Conservation (phyloP, 2,329 filamentous ascomycete species). For the Elsinoe necatrix region DNA sequence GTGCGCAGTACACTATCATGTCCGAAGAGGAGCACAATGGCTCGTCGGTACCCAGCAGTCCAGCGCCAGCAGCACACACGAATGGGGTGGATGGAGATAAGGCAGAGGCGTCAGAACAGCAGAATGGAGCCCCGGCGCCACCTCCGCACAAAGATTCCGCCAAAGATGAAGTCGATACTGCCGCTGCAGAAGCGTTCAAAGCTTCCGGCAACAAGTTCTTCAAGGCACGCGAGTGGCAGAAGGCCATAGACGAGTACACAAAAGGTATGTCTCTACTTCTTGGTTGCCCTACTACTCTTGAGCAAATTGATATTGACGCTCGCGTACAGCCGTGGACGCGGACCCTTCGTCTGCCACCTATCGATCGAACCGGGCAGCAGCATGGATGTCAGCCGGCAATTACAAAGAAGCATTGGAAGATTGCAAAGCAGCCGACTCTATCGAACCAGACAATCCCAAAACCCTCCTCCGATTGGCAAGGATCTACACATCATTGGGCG, state of each 20-base stretch:
- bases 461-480: constrained; percentile 80
- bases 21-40: constrained; percentile 63
- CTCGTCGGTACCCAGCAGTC: constrained; percentile 47
- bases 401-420: constrained; percentile 78
- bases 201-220: constrained; percentile 91
- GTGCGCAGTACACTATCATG: constrained; percentile 60
- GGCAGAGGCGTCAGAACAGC: constrained; percentile 33
- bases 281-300: no score
- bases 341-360: constrained; percentile 82
- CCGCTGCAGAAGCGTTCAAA: constrained; percentile 89
- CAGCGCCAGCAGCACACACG: constrained; percentile 36
- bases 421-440: constrained; percentile 68
- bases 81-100: constrained; percentile 41
- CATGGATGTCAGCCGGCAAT: constrained; percentile 78
- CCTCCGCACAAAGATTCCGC: constrained; percentile 56
- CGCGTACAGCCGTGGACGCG: constrained; percentile 66
- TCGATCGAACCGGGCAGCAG: constrained; percentile 88
- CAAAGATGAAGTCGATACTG: constrained; percentile 38
- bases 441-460: constrained; percentile 81
- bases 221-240: constrained; percentile 82
- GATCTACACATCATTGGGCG: constrained; percentile 79
- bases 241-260: constrained; percentile 86
- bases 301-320: constrained; percentile 20
- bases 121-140: constrained; percentile 50
- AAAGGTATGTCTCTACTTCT: constrained; percentile 60